These are phyloP conservation scores for Coccinonectria pachysandricola DNA, from an alignment of 2,329 filamentous ascomycete species.

Conservation along the genomic window DNA sequence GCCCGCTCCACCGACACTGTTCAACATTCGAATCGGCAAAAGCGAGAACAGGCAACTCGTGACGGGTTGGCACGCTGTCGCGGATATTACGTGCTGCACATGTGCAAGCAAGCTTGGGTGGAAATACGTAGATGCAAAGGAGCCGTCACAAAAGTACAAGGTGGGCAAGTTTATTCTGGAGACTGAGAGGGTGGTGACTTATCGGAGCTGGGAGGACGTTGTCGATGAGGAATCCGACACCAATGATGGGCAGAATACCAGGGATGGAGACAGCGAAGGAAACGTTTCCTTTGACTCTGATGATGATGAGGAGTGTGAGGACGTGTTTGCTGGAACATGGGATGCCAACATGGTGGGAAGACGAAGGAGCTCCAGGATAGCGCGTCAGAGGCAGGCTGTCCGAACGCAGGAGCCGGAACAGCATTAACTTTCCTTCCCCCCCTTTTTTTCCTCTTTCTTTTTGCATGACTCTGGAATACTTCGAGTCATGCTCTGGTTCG, in stretches of 20 bases:
- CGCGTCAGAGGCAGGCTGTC: conserved; percentile 15
- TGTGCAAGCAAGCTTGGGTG: conserved; percentile 52
- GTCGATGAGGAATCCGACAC: conserved; percentile 6
- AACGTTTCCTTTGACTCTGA: conserved; percentile 49
- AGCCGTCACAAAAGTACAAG: conserved; percentile 53
- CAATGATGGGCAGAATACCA: conserved; percentile 5
- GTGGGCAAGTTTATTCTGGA: conserved; percentile 60
- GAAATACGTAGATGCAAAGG: conserved; percentile 57
- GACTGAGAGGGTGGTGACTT: conserved; percentile 43
- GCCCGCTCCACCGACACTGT: conserved; percentile 25
- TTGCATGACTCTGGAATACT: too few relatives aligned
- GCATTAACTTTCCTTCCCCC: too few relatives aligned
- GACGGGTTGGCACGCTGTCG: conserved; percentile 54
- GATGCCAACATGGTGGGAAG: conserved; percentile 40
- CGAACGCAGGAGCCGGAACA: too few relatives aligned
- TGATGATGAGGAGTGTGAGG: conserved; percentile 57
- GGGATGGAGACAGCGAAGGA: conserved; percentile 7
- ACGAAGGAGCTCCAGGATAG: conserved; percentile 31
- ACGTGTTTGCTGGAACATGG: conserved; percentile 54
- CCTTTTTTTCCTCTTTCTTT: too few relatives aligned
- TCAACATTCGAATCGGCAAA: conserved; percentile 46
- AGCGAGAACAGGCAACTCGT: conserved; percentile 47
- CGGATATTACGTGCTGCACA: conserved; percentile 48
- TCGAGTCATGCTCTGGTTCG: too few relatives aligned
- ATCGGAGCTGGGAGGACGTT: conserved; percentile 39